A percentile compares a stretch with the other conserved stretches of the same genome.
Conservation (phyloP, 257 asterid species). For the Solanum rostratum region DNA sequence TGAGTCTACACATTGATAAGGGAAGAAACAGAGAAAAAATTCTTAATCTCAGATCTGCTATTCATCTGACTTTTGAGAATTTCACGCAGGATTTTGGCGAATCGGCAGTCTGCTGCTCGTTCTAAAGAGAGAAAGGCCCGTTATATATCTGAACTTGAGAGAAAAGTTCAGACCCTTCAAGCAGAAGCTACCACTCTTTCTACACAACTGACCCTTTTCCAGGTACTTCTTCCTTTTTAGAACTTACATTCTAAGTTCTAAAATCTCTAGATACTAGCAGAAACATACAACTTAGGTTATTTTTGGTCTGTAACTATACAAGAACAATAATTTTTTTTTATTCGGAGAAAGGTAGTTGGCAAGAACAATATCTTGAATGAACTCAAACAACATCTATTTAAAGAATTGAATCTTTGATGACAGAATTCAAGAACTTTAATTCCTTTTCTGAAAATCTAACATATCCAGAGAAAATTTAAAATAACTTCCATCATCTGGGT, state of each 20-base stretch:
- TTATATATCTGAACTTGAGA: slow-evolving; percentile 78
- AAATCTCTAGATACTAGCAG: not conserved
- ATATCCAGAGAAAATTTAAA: not conserved
- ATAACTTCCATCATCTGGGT: not conserved
- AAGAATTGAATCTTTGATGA: not conserved
- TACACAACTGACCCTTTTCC: slow-evolving; percentile 68
- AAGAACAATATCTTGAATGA: not conserved
- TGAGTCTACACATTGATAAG: not conserved
- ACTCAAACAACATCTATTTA: not conserved
- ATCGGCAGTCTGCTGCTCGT: slow-evolving; percentile 93
- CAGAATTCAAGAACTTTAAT: not conserved
- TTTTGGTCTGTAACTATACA: not conserved
- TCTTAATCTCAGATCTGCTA: not conserved
- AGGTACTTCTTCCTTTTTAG: slow-evolving; percentile 23
- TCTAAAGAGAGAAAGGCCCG: slow-evolving; percentile 84
- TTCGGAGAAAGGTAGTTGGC: not conserved
- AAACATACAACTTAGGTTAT: not conserved
- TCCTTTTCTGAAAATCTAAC: not conserved
- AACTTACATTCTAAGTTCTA: not conserved
- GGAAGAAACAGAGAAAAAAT: not conserved
- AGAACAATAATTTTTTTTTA: not conserved
- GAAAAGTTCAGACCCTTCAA: slow-evolving; percentile 95
- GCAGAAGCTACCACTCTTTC: slow-evolving; percentile 89
- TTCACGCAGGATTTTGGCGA: slow-evolving; percentile 69
- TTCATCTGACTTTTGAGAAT: not conserved